Evolutionary conservation across 257 asterid genomes (phyloP), one percentile per base, ranked within the genome.

Genomic region (Catharanthus roseus): DNA sequence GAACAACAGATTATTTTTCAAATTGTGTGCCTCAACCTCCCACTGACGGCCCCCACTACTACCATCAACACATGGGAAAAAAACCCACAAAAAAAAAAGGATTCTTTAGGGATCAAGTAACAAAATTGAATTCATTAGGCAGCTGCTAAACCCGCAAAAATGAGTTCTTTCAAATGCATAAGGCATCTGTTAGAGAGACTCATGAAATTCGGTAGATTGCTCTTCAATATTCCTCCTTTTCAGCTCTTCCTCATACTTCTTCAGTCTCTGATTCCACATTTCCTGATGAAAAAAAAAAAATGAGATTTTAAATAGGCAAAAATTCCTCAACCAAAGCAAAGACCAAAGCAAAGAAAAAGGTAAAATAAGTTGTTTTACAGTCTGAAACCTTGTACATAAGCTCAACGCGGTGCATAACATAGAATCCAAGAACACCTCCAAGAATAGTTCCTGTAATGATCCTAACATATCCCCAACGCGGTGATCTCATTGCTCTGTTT

Each of bases 181-280:
- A 60, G 10, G 65, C 41, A 31, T 31, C 15, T 36, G 66, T 74
- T 71, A 85, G 68, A 74, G 75, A 24, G 88, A 80, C 53, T 88
- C 88, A 68, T 77, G 85, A 67, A 86, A 61, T 65, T 87, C 90
- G 44, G 51, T 77, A 57, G 95, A 63, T 21, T 85, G 88, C 68
- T 82, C 82, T 50, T 49, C 67, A 55, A 79, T 80, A 75, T 80
- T 83, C 70, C 77, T 82, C 75, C 83, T 88, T 18, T 69, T 70
- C 83, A 83, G 45, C 74, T 93, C 97, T 81, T 90, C 90, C 82
- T 90, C 98, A 64, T 93, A 93, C 79, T 86, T 86, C 78, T 72
- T 87, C 90, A 93, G 74, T 80, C 96, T 88, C 77, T 85, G 87
- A 23, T 88, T 75, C 97, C 96, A 89, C 88, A 89, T 86, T 73